Evolutionary conservation across 75 land plant species (phyloP).

Genomic region (Larix kaempferi): DNA sequence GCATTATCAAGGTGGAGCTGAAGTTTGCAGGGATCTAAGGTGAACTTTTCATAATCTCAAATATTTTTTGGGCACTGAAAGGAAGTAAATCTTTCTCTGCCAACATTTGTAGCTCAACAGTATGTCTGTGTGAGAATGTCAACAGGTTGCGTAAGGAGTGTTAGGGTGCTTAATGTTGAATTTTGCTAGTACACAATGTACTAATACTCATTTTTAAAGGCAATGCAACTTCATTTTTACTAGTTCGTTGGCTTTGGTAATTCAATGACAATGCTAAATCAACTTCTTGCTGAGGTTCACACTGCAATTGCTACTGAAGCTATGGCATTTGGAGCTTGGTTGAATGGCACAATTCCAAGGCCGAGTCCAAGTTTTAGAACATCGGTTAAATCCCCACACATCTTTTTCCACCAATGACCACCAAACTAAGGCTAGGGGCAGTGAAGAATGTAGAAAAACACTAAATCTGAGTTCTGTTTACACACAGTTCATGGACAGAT

Average conservation of each 20-base stretch:
- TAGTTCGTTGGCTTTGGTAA: slow-evolving; percentile 23
- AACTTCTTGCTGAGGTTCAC: slow-evolving; percentile 96
- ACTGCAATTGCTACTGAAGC: slow-evolving; percentile 93
- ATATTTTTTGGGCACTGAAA: too few relatives aligned
- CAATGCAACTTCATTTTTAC: not conserved
- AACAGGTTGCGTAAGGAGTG: not conserved
- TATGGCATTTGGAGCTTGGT: slow-evolving; percentile 92
- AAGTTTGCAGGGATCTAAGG: slow-evolving; percentile 75
- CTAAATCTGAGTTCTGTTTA: too few relatives aligned
- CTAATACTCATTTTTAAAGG: not conserved
- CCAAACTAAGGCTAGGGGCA: too few relatives aligned
- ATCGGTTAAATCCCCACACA: too few relatives aligned
- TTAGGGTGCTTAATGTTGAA: not conserved
- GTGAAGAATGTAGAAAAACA: too few relatives aligned
- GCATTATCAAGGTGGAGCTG: slow-evolving; percentile 83
- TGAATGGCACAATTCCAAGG: slow-evolving; percentile 23
- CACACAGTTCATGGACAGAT: too few relatives aligned
- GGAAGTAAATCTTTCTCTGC: too few relatives aligned
- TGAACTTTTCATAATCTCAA: too few relatives aligned
- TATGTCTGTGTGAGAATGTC: not conserved
- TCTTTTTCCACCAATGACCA: too few relatives aligned
- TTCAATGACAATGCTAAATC: slow-evolving; percentile 93
- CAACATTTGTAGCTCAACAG: not conserved
- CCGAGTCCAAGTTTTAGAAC: too few relatives aligned
- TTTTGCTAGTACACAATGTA: not conserved